Evolutionary conservation across 768 basidiomycete genomes (phyloP), one percentile per base, ranked within the genome.

Genomic region (Xerocomellus amylosporus): DNA sequence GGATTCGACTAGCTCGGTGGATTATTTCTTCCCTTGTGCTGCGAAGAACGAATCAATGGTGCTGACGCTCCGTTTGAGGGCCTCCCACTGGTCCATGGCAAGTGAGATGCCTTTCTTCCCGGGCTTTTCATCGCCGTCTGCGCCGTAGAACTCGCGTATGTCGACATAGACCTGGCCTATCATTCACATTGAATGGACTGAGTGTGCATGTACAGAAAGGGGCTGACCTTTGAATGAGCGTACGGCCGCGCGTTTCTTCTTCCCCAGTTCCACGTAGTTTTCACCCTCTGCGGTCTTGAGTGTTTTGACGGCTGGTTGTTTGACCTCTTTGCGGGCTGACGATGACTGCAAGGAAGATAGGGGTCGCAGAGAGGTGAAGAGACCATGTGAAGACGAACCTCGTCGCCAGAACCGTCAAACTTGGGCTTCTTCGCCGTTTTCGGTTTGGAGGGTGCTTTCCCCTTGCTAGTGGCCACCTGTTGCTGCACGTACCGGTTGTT

Each of bases 41-140:
- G 60, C 71, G 48, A 87, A 73, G 24, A 85, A 69, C 5, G 74
- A 62, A 63, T 89, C 86, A 49, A 90, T 77, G n/a, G 64, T 68
- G 10, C 62, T 60, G 1, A 69, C 58, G 37, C 71, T 69, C 15
- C 65, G 66, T 64, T 80, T 85, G 49, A 90, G 71, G 12, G 65
- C 61, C 42, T 84, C 71, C 87, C 87, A 88, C 81, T 88, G 88
- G 19, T 90, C 88, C 3, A 73, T 44, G 14, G 73, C 68, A 26
- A 93, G 74, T 0, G 86, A 79, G 48, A 92, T 87, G 9, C 89
- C 90, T 62, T 91, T 93, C 70, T 90, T 92, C 0, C 88, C 88
- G 0, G 90, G 90, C 57, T 86, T 89, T 58, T 81, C 77, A 4
- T 85, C 83, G 6, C 84, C 82, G 1, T 79, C 73, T 20, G 71